phyloP scores from a whole-genome alignment of 306 rosid species.

The Canavalia ensiformis region DNA sequence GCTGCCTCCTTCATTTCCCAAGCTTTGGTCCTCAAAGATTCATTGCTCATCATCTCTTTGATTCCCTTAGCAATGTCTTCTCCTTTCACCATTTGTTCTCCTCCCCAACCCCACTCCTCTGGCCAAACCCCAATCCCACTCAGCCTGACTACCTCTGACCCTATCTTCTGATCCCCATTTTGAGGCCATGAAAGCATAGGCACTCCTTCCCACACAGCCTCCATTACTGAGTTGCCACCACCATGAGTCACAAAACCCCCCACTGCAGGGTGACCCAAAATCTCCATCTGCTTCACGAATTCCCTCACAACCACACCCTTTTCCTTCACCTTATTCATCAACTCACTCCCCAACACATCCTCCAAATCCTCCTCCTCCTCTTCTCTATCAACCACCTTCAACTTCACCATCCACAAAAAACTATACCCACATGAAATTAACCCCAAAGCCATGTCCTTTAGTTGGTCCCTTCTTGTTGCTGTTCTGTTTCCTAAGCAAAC shows the following conservation, averaged over 20 bases:
- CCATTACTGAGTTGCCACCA: conserved; percentile 66
- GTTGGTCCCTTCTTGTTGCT: conserved; percentile 46
- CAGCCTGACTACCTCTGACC: conserved; percentile 42
- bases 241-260: conserved; percentile 66
- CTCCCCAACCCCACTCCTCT: conserved; percentile 58
- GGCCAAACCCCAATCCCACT: conserved; percentile 62
- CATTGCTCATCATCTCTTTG: conserved; percentile 59
- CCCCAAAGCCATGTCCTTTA: conserved; percentile 59
- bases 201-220: conserved; percentile 57
- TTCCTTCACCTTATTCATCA: conserved; percentile 43
- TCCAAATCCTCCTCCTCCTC: conserved; percentile 34
- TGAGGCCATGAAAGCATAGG: conserved; percentile 58
- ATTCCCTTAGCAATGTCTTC: conserved; percentile 57
- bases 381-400: conserved; percentile 43
- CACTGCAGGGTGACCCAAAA: conserved; percentile 53
- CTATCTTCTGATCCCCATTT: conserved; percentile 59
- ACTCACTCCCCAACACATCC: conserved; percentile 26
- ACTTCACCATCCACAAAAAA: conserved; percentile 70
- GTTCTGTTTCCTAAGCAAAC: conserved; percentile 62
- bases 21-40: conserved; percentile 35
- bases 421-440: conserved; percentile 54
- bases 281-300: conserved; percentile 57
- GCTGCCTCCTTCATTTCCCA: conserved; percentile 46
- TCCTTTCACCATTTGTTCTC: conserved; percentile 37
- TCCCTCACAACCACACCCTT: conserved; percentile 58